These are phyloP conservation scores for Selaginella tamariscina DNA, from an alignment of 75 land plant genomes.

Conservation along the genomic window DNA sequence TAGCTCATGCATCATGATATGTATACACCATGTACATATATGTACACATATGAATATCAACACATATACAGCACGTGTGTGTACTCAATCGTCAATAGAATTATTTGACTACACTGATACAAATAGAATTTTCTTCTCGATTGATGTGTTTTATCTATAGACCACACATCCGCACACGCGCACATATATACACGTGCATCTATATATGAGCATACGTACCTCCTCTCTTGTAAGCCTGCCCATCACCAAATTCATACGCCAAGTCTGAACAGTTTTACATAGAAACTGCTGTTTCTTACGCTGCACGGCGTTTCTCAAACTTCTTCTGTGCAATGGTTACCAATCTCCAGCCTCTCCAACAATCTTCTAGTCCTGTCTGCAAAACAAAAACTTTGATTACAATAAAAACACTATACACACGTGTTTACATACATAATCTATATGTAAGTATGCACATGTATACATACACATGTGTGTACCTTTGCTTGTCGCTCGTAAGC, in stretches of 20 bases:
- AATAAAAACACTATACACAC: not conserved
- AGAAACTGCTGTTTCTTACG: conserved; percentile 13
- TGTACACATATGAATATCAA: too few relatives aligned
- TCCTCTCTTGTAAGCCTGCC: conserved; percentile 19
- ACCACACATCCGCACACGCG: too few relatives aligned
- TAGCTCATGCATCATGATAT: too few relatives aligned
- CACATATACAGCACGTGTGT: too few relatives aligned
- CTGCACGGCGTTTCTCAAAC: conserved; percentile 9
- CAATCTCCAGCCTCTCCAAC: conserved; percentile 28
- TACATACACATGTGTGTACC: conserved; percentile 21
- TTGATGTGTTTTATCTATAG: too few relatives aligned
- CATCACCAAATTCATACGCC: conserved; percentile 11
- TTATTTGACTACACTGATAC: too few relatives aligned
- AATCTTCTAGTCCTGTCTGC: conserved; percentile 17
- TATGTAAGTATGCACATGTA: not conserved
- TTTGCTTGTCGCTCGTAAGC: conserved; percentile 16
- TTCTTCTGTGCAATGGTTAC: conserved; percentile 16
- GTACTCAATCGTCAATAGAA: too few relatives aligned
- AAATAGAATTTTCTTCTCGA: too few relatives aligned
- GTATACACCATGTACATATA: too few relatives aligned
- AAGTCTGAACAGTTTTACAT: not conserved
- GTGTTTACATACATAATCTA: not conserved
- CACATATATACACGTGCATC: too few relatives aligned
- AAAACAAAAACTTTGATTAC: not conserved
- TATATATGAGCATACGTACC: conserved; percentile 16